Evolutionary conservation across 2,329 filamentous ascomycete species (phyloP), one percentile per base, ranked within the genome.

Genomic region (Penicillium crustosum): DNA sequence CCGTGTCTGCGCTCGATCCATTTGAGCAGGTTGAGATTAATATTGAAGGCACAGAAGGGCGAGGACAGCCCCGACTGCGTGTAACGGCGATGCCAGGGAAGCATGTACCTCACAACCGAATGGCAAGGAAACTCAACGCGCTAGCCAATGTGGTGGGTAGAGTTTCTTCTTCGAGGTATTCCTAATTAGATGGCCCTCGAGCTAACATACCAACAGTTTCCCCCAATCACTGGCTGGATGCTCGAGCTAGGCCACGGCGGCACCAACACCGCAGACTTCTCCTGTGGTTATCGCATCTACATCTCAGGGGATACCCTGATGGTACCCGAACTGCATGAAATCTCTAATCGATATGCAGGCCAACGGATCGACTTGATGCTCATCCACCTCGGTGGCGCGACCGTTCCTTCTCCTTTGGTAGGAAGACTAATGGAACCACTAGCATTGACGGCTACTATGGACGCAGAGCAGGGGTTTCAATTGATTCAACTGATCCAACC

Each of bases 401-500:
- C 84, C 4, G 83, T 89, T 31, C 86, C 86, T 0, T 79, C 81
- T 0, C 83, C 85, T 1, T 27, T 57, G 4, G 49, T 42, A 12
- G 54, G 54, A 21, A 25, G 42, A 0, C 77, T 78, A 6, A 65
- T 85, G 69, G 84, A 84, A 44, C 70, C 88, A 59, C 58, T 88
- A 25, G 87, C 88, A 81, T 81, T 88, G 7, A 88, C 88, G 86
- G 83, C 88, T 2, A 89, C 86, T 0, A 89, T 89, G 86, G 86
- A 89, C 69, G 86, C 82, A 23, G 77, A 81, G 66, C 83, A 88
- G 70, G 86, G 86, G 0, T 63, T 89, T 29, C 73, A 86, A 72
- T 68, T 89, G 60, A 82, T 89, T 69, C 74, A 78, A 63, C 63
- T 88, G 57, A 80, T 89, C 33, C 74, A 84, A 31, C 83, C 86